These are phyloP conservation scores for Brassica hybrid DNA, from an alignment of 441 rosid species.

Conservation along the genomic window DNA sequence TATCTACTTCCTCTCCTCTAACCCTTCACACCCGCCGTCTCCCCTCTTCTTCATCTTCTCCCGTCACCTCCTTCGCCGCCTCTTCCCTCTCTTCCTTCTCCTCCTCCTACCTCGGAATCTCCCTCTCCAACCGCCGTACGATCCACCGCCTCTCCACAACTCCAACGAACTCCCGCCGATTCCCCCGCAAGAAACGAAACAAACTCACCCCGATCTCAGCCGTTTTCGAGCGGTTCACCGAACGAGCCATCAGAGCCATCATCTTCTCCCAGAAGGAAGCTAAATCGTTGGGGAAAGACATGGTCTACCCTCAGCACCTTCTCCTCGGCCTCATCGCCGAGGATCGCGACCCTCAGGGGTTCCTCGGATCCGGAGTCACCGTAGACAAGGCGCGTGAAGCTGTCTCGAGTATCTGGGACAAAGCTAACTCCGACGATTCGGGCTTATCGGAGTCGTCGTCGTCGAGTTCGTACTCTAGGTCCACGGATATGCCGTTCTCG, in stretches of 20 bases:
- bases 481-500: slow-evolving; percentile 78
- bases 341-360: slow-evolving; percentile 85
- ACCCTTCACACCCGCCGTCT: slow-evolving; percentile 59
- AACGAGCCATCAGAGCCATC: slow-evolving; percentile 78
- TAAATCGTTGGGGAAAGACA: slow-evolving; percentile 65
- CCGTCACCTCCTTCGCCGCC: slow-evolving; percentile 38
- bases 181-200: slow-evolving; percentile 46
- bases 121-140: slow-evolving; percentile 36
- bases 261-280: slow-evolving; percentile 85
- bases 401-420: slow-evolving; percentile 68
- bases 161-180: slow-evolving; percentile 29
- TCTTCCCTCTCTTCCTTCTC: slow-evolving; percentile 49
- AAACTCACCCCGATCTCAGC: slow-evolving; percentile 62
- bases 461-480: slow-evolving; percentile 48
- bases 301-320: slow-evolving; percentile 83
- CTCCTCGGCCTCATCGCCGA: slow-evolving; percentile 74
- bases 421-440: slow-evolving; percentile 38
- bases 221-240: slow-evolving; percentile 85
- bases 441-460: slow-evolving; percentile 17
- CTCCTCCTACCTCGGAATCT: slow-evolving; percentile 53
- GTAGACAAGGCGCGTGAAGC: slow-evolving; percentile 74
- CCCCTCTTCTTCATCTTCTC: too few relatives aligned
- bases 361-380: slow-evolving; percentile 71
- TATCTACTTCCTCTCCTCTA: slow-evolving; percentile 61
- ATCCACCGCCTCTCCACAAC: slow-evolving; percentile 31